phyloP scores from a whole-genome alignment of 2,329 filamentous ascomycete genomes.

The Bipolaris victoriae region DNA sequence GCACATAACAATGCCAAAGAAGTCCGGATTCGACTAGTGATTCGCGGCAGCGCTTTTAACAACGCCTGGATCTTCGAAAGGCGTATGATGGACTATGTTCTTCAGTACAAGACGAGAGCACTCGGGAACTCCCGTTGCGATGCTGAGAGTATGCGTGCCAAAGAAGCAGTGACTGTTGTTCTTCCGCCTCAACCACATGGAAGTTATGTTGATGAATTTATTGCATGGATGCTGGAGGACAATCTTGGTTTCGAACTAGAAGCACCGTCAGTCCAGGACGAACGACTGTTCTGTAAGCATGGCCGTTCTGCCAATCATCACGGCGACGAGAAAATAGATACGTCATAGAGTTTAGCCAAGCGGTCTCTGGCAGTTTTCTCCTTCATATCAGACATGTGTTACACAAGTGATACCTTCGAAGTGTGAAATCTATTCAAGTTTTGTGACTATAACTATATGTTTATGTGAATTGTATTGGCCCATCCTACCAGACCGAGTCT shows the following conservation, averaged over 20 bases:
- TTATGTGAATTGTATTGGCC: not conserved
- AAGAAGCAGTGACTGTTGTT: not conserved
- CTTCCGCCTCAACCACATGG: not conserved
- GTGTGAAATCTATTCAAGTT: not conserved
- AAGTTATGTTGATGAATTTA: not conserved
- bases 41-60: not conserved
- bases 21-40: not conserved
- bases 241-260: not conserved
- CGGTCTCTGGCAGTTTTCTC: not conserved
- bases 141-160: not conserved
- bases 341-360: too few species aligned
- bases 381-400: not conserved
- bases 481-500: conserved; percentile 1
- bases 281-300: not conserved
- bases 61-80: not conserved
- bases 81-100: not conserved
- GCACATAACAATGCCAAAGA: not conserved
- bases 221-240: not conserved
- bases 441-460: not conserved
- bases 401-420: not conserved
- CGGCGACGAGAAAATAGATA: not conserved
- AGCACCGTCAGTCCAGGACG: not conserved
- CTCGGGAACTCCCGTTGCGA: not conserved
- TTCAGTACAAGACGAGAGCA: not conserved
- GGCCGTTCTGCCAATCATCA: not conserved